phyloP scores from a whole-genome alignment of 345 rosid species.

The Raphanus sativus region DNA sequence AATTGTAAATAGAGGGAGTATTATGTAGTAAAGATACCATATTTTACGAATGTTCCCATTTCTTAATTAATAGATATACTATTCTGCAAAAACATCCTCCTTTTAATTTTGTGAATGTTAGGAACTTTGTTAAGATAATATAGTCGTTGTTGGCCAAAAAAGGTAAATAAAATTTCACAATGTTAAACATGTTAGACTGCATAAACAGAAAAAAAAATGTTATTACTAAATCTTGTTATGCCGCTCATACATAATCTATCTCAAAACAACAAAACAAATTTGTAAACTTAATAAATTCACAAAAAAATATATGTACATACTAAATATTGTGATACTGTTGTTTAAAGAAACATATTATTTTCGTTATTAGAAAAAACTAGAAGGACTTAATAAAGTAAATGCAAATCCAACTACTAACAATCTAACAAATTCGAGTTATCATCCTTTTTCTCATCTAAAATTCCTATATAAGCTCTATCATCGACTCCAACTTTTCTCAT shows the following conservation, averaged over 20 bases:
- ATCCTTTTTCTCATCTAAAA: neutral
- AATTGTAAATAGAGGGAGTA: too few species aligned
- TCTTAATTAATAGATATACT: too few species aligned
- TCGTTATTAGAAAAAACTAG: neutral
- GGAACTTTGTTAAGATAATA: too few species aligned
- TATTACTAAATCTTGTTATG: neutral
- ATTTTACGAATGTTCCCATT: neutral
- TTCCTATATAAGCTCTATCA: constrained; percentile 14
- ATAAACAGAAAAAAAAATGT: neutral
- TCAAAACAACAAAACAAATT: neutral
- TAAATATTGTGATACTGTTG: neutral
- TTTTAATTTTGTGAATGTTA: neutral
- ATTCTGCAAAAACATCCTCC: neutral
- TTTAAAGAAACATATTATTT: neutral
- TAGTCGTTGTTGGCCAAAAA: too few species aligned
- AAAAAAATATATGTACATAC: neutral
- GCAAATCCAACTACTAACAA: constrained; percentile 31
- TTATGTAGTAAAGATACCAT: neutral
- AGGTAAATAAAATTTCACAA: neutral
- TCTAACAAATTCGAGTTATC: neutral
- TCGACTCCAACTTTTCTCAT: constrained; percentile 14
- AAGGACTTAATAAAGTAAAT: constrained; percentile 8
- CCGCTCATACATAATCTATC: neutral
- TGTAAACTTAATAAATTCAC: neutral
- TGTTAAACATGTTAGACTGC: neutral